Conservation (phyloP, 257 asterid species). For the Solanum ahanhuiri region DNA sequence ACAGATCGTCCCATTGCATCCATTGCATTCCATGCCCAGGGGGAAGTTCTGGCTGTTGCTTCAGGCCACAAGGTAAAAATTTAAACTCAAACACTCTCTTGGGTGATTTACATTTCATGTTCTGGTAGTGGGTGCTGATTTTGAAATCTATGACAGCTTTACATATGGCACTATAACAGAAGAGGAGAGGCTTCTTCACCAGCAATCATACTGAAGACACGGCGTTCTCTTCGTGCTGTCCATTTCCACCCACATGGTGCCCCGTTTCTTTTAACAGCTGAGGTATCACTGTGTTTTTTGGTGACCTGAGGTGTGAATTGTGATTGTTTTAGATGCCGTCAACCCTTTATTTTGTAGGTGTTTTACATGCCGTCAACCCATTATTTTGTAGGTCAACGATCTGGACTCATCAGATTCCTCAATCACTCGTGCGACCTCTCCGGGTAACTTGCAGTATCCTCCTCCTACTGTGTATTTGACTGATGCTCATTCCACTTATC, state of each 20-base stretch:
- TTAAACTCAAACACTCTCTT: neutral
- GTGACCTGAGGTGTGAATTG: neutral
- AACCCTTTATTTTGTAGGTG: slow-evolving; percentile 15
- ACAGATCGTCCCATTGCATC: slow-evolving; percentile 98
- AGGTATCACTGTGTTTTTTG: slow-evolving; percentile 44
- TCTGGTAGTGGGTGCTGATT: slow-evolving; percentile 11
- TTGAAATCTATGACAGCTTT: slow-evolving; percentile 50
- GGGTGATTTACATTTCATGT: neutral
- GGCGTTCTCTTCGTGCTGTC: slow-evolving; percentile 96
- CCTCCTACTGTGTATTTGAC: slow-evolving; percentile 88
- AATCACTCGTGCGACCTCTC: slow-evolving; percentile 80
- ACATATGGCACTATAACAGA: slow-evolving; percentile 82
- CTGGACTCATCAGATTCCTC: slow-evolving; percentile 87
- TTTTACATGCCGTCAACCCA: neutral
- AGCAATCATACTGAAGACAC: slow-evolving; percentile 67
- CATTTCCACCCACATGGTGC: slow-evolving; percentile 97
- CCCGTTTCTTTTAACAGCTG: slow-evolving; percentile 94
- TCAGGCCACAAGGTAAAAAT: slow-evolving; percentile 90
- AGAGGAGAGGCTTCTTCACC: slow-evolving; percentile 83
- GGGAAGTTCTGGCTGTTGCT: slow-evolving; percentile 93
- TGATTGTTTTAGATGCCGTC: neutral
- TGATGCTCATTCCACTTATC: slow-evolving; percentile 53
- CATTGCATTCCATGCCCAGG: slow-evolving; percentile 93
- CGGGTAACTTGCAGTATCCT: slow-evolving; percentile 77
- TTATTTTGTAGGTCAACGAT: slow-evolving; percentile 42